Conservation (phyloP, 768 basidiomycete genomes). For the Mrakia blollopis region DNA sequence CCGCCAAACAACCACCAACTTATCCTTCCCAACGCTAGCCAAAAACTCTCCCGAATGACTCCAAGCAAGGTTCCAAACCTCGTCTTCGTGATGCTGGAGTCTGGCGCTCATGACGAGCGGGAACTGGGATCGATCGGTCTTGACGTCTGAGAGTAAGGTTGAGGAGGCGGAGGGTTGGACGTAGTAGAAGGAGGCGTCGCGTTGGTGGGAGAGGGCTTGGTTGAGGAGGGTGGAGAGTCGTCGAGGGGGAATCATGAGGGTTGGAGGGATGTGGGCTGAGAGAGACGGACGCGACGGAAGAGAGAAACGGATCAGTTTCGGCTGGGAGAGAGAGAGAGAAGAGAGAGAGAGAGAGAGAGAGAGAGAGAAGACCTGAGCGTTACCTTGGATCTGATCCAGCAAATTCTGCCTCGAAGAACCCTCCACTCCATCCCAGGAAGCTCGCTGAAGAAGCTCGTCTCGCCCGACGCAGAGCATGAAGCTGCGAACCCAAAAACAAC, state of each 20-base stretch:
- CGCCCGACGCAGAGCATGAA: slow-evolving; percentile 87
- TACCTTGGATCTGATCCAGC: slow-evolving; percentile 77
- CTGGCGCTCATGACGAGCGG: slow-evolving; percentile 80
- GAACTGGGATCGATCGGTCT: slow-evolving; percentile 70
- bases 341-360: slow-evolving; percentile 1
- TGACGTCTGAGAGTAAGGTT: slow-evolving; percentile 76
- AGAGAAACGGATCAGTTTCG: neutral
- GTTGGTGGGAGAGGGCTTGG: slow-evolving; percentile 77
- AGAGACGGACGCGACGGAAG: neutral
- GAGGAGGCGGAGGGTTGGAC: slow-evolving; percentile 55
- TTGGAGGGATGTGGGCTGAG: slow-evolving; percentile 79
- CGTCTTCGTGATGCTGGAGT: slow-evolving; percentile 77
- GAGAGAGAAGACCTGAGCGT: slow-evolving; percentile 31
- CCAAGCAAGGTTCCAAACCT: slow-evolving; percentile 96
- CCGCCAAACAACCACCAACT: slow-evolving; percentile 81
- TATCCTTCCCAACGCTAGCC: slow-evolving; percentile 84
- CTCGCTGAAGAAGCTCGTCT: slow-evolving; percentile 71
- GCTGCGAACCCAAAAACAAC: slow-evolving; percentile 49
- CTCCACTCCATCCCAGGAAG: slow-evolving; percentile 82
- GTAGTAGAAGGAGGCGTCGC: slow-evolving; percentile 78
- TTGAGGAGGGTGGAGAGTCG: slow-evolving; percentile 78
- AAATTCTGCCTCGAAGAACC: slow-evolving; percentile 72
- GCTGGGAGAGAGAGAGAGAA: neutral
- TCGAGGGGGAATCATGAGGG: slow-evolving; percentile 85
- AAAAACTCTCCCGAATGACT: slow-evolving; percentile 79